Conservation (phyloP, 306 rosid species). For the Cucurbita moschata region DNA sequence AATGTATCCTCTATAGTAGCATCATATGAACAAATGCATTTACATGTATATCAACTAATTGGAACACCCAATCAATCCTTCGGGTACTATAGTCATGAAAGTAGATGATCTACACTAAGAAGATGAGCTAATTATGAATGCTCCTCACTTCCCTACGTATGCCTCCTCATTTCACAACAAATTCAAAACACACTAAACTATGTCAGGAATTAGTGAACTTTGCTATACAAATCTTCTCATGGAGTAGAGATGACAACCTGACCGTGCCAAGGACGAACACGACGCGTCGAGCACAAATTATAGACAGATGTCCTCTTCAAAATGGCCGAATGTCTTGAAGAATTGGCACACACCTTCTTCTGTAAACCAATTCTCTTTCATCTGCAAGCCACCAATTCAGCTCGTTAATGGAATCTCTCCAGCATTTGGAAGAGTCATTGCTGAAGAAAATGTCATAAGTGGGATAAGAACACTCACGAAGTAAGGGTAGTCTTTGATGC, state of each 20-base stretch:
- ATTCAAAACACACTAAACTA: not conserved
- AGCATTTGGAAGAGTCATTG: not conserved
- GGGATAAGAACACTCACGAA: slow-evolving; percentile 35
- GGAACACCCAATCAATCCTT: not conserved
- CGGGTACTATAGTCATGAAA: not conserved
- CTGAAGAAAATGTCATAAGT: not conserved
- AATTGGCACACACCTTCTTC: slow-evolving; percentile 30
- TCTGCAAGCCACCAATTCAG: slow-evolving; percentile 33
- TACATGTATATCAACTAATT: not conserved
- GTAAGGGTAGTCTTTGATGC: slow-evolving; percentile 44
- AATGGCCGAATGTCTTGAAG: slow-evolving; percentile 14
- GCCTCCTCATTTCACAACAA: not conserved
- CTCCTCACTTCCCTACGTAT: not conserved
- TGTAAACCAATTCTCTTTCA: slow-evolving; percentile 55
- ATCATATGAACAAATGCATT: not conserved
- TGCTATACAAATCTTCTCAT: not conserved
- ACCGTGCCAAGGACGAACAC: not conserved
- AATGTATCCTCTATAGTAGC: not conserved
- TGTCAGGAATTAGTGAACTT: not conserved
- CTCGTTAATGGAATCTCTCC: slow-evolving; percentile 4
- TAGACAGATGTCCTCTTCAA: slow-evolving; percentile 4
- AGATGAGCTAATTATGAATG: not conserved
- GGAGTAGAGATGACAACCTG: not conserved
- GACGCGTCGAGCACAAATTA: slow-evolving; percentile 1
- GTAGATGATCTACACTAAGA: not conserved